A percentile compares a stretch with the other conserved stretches of the same genome.
Conservation (phyloP, 2,329 filamentous ascomycete genomes). For the Escovopsis weberi region DNA sequence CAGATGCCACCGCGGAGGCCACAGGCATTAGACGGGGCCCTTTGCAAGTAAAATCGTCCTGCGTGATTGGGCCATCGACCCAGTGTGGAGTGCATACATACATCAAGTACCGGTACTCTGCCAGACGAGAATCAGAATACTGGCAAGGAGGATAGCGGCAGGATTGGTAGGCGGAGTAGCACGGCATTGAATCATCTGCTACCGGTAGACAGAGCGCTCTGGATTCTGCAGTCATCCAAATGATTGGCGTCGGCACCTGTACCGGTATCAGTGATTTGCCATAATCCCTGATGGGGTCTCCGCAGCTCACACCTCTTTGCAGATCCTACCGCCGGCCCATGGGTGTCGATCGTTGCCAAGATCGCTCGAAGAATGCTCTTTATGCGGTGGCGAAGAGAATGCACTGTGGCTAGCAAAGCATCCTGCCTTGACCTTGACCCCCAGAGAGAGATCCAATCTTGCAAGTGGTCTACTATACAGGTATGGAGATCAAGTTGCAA, state of each 20-base stretch:
- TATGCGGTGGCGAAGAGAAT: neutral
- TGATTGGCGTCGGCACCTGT: neutral
- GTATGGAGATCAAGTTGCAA: no score
- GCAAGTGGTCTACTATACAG: no score
- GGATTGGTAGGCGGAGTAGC: conserved; percentile 1
- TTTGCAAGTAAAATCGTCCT: conserved; percentile 4
- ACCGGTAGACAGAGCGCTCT: neutral
- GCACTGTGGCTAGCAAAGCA: neutral
- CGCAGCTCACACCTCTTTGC: no score
- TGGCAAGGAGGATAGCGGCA: conserved; percentile 2
- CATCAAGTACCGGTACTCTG: conserved; percentile 1
- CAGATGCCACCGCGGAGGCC: neutral
- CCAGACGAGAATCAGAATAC: conserved; percentile 5
- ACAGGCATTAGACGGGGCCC: conserved; percentile 2
- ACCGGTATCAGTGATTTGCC: no score
- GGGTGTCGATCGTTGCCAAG: neutral
- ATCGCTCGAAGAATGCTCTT: neutral
- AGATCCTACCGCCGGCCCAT: neutral
- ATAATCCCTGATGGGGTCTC: no score
- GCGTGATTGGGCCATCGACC: neutral
- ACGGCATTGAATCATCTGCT: neutral
- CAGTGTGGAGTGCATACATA: no score
- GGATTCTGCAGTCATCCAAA: neutral
- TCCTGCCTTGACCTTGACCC: no score
- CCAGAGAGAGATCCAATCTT: no score